Conservation (phyloP, 768 basidiomycete genomes). For the Lactarius evosmus region DNA sequence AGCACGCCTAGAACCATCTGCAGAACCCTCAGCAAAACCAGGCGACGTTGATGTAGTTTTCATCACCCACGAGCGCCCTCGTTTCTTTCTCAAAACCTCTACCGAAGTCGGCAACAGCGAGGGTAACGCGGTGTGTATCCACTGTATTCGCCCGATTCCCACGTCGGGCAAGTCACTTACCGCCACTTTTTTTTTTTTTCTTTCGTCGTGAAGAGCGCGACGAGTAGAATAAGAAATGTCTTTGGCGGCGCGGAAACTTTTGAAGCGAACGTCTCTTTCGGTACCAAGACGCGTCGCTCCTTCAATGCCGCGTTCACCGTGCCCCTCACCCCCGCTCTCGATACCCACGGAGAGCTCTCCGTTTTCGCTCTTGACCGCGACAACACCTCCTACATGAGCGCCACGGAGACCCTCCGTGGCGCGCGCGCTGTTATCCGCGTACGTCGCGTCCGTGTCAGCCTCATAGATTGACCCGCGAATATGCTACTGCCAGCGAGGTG, state of each 20-base stretch:
- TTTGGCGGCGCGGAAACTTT: conserved; percentile 91
- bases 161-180: conserved; percentile 3
- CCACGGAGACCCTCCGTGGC: conserved; percentile 61
- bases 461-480: conserved; percentile 15
- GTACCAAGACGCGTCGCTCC: conserved; percentile 82
- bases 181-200: conserved; percentile 21
- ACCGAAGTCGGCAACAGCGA: conserved; percentile 94
- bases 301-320: conserved; percentile 67
- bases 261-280: conserved; percentile 76
- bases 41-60: conserved; percentile 81
- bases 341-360: conserved; percentile 66
- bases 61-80: conserved; percentile 68
- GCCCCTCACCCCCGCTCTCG: conserved; percentile 59
- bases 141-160: conserved; percentile 34
- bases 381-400: conserved; percentile 73
- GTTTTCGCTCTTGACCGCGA: conserved; percentile 78
- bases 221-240: conserved; percentile 78
- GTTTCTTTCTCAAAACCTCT: conserved; percentile 73
- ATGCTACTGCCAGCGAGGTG: conserved; percentile 13
- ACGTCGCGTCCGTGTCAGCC: conserved; percentile 38
- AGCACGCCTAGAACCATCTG: conserved; percentile 57
- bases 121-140: conserved; percentile 75
- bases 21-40: conserved; percentile 48
- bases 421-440: conserved; percentile 70
- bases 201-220: conserved; percentile 53